These are phyloP conservation scores for Iberis amara DNA, from an alignment of 441 rosid genomes.

Conservation along the genomic window DNA sequence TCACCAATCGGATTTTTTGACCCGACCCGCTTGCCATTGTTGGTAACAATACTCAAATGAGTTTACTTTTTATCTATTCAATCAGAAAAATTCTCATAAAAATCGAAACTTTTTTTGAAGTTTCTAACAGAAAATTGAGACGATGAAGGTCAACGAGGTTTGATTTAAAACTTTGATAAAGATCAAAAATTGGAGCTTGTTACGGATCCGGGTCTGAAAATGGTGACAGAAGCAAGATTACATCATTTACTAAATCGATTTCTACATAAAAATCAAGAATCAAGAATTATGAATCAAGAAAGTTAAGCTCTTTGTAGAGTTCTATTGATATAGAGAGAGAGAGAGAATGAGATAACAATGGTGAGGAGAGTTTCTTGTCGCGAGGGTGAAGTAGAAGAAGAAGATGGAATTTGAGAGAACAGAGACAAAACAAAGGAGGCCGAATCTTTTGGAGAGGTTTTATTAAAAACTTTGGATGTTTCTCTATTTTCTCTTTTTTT, in stretches of 20 bases:
- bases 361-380: constrained; percentile 27
- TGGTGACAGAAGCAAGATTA: neutral
- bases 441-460: too few species aligned
- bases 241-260: too few species aligned
- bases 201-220: too few species aligned
- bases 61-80: too few species aligned
- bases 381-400: constrained; percentile 28
- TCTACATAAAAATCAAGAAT: too few species aligned
- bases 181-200: too few species aligned
- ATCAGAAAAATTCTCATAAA: neutral
- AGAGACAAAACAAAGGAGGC: constrained; percentile 5
- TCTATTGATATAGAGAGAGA: constrained; percentile 2
- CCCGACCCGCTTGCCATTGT: constrained; percentile 42
- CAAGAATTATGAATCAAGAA: constrained; percentile 4
- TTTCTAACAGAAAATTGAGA: neutral
- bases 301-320: constrained; percentile 5
- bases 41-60: neutral
- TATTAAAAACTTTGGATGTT: constrained; percentile 13
- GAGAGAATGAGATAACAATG: neutral
- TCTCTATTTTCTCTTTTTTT: neutral
- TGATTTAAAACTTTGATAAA: neutral
- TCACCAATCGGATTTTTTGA: constrained; percentile 53
- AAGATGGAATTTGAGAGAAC: constrained; percentile 16
- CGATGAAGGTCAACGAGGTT: constrained; percentile 29
- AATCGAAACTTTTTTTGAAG: constrained; percentile 20